Evolutionary conservation across 495 filamentous ascomycete genomes (phyloP), one percentile per base, ranked within the genome.

Genomic region (Aspergillus funiculosus): DNA sequence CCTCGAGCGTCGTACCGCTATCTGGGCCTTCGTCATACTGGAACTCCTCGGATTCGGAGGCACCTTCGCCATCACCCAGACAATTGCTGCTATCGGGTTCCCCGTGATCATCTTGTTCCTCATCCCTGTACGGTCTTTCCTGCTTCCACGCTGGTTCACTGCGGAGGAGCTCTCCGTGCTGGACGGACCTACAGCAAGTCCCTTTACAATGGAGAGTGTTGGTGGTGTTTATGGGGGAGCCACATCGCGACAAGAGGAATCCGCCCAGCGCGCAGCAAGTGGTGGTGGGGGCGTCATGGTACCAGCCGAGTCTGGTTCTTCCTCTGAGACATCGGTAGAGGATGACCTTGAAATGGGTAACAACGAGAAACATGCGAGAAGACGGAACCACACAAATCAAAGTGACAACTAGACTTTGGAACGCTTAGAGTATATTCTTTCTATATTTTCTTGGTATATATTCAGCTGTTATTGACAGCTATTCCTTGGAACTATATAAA

Each of bases 31-130:
- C 63, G 83, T 94, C 2, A 65, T 63, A 10, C 61, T 89, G n/a
- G 83, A 95, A 62, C 64, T 94, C 4, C 10, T 86, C 22, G 88
- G 86, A 0, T 92, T 97, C 55, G 87, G 72, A 3, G 86, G 81
- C 1, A 94, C 86, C 2, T 92, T 97, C 60, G 90, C 88, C n/a
- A 91, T 95, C 53, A 91, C 89, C 6, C 89, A 96, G 64, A 95
- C 91, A 0, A 87, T 95, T 38, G 91, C 87, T 6, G 91, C 91
- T 11, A 92, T 97, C 29, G 87, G 91, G 2, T 97, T 95, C 58
- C 91, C 91, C 3, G 78, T 95, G 6, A 78, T 95, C 43, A 94
- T 97, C 58, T 57, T 94, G 9, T 54, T 80, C 13, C 65, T 95
- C 11, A 82, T 96, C n/a, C 91, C 90, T 0, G 60, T 86, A 1